Conservation (phyloP, 73 alveolate species). For the Paramecium primaurelia region DNA sequence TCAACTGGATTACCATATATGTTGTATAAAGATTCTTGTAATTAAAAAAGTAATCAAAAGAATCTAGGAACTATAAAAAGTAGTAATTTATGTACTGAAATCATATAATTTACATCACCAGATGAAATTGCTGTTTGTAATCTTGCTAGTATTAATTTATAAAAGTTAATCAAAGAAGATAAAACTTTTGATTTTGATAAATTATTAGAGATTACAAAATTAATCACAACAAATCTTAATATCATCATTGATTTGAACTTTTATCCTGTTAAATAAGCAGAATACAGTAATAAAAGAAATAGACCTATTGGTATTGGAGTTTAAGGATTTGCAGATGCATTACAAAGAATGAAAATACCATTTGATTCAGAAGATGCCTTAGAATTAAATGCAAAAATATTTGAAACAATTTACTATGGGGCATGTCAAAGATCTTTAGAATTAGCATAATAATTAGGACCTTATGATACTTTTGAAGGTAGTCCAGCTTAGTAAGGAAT, state of each 20-base stretch:
- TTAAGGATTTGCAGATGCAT: conserved; percentile 96
- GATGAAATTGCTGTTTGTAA: conserved; percentile 97
- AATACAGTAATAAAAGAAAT: conserved; percentile 86
- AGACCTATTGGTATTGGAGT: conserved; percentile 97
- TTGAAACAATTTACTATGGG: conserved; percentile 95
- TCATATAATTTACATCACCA: conserved; percentile 87
- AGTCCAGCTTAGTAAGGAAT: conserved; percentile 82
- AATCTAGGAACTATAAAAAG: conserved; percentile 94
- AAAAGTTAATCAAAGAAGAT: conserved; percentile 76
- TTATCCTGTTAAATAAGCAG: conserved; percentile 86
- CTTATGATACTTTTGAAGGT: conserved; percentile 77
- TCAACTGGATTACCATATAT: conserved; percentile 96
- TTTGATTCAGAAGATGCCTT: conserved; percentile 89
- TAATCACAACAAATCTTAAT: conserved; percentile 76
- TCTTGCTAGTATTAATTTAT: conserved; percentile 90
- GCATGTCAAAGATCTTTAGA: conserved; percentile 79
- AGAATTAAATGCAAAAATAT: conserved; percentile 77
- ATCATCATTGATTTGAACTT: conserved; percentile 84
- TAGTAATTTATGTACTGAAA: conserved; percentile 94
- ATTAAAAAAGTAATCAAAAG: conserved; percentile 88
- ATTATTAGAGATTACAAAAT: conserved; percentile 83
- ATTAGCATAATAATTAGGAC: conserved; percentile 83
- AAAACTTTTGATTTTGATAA: conserved; percentile 79
- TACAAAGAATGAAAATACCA: conserved; percentile 81
- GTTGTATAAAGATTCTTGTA: conserved; percentile 92